These are phyloP conservation scores for Citropsis articulata DNA, from an alignment of 345 rosid species.

Conservation along the genomic window DNA sequence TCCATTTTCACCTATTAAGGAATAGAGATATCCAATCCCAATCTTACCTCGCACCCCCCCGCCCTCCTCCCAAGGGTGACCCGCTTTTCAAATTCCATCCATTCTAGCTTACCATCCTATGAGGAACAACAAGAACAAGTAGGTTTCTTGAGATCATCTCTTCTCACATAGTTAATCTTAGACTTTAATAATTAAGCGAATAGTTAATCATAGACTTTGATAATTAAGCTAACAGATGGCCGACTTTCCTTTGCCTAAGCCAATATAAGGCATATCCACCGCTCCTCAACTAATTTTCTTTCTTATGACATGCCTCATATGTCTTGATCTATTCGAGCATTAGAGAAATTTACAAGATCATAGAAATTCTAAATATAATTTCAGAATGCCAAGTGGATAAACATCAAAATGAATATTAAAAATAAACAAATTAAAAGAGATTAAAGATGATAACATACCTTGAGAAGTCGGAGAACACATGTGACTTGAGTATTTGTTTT, in stretches of 20 bases:
- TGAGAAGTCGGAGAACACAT: conserved; percentile 92
- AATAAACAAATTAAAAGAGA: not conserved
- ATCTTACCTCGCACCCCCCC: no score
- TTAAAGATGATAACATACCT: conserved; percentile 46
- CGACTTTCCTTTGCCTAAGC: not conserved
- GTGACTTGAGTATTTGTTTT: conserved; percentile 93
- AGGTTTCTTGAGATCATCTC: not conserved
- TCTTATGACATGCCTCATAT: not conserved
- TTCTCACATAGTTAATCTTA: not conserved
- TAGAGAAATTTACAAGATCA: not conserved
- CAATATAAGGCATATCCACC: not conserved
- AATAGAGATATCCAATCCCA: not conserved
- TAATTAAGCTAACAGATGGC: not conserved
- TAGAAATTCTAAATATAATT: not conserved
- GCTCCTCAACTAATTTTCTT: no score
- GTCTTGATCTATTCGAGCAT: not conserved
- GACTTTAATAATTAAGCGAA: not conserved
- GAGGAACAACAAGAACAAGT: not conserved
- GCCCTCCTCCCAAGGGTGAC: no score
- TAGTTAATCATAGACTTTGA: not conserved
- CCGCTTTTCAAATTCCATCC: not conserved
- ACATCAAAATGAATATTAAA: not conserved
- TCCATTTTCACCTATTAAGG: not conserved
- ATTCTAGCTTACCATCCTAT: not conserved
- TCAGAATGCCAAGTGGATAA: not conserved